These are phyloP conservation scores for Thalia dealbata DNA, from an alignment of 176 grass and related monocot genomes.

Conservation along the genomic window DNA sequence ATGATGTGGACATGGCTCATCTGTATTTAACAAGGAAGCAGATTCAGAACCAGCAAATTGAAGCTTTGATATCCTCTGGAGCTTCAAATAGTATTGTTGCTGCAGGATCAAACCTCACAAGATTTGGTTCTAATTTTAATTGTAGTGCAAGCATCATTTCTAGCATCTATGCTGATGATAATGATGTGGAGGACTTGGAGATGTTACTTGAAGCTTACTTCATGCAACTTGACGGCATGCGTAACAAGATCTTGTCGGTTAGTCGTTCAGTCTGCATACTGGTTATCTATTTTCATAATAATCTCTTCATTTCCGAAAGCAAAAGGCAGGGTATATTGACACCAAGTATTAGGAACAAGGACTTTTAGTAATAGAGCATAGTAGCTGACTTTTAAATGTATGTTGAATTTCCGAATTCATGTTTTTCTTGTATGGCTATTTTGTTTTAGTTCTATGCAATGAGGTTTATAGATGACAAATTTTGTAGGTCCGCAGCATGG, in stretches of 20 bases:
- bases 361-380: not conserved
- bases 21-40: conserved; percentile 96
- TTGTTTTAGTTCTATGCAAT: not conserved
- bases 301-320: not conserved
- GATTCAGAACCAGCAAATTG: conserved; percentile 79
- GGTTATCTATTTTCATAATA: not conserved
- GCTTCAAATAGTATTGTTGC: conserved; percentile 71
- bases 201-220: conserved; percentile 99
- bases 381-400: not conserved
- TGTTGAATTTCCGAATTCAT: not conserved
- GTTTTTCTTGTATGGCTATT: not conserved
- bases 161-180: conserved; percentile 69
- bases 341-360: not conserved
- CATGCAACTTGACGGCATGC: conserved; percentile 97
- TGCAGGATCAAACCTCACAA: conserved; percentile 32
- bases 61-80: conserved; percentile 65
- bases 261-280: conserved; percentile 24
- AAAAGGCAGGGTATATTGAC: not conserved
- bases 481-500: not conserved
- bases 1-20: conserved; percentile 92
- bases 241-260: conserved; percentile 95
- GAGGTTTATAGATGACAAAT: not conserved
- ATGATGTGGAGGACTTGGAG: conserved; percentile 92
- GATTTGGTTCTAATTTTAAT: conserved; percentile 49
- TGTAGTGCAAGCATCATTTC: conserved; percentile 68